A percentile compares a stretch with the other conserved stretches of the same genome.
Conservation (phyloP, 2,329 filamentous ascomycete genomes). For the Phyllosticta paracitricarpa region DNA sequence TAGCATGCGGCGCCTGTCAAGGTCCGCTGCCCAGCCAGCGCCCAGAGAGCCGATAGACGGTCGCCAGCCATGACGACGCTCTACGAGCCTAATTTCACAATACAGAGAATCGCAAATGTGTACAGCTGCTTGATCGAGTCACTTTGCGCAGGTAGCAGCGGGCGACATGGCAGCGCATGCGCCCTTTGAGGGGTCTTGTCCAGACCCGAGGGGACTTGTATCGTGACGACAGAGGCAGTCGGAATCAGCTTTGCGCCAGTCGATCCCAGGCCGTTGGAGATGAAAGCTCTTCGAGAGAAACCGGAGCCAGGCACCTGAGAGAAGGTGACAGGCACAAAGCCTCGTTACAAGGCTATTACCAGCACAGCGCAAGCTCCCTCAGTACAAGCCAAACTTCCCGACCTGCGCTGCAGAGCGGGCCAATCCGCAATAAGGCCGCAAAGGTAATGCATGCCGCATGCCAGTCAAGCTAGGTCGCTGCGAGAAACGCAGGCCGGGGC, state of each 20-base stretch:
- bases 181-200: background rate
- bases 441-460: conserved; percentile 5
- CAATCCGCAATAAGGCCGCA: conserved; percentile 10
- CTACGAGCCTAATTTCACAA: background rate
- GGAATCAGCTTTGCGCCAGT: background rate
- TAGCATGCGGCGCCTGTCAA: background rate
- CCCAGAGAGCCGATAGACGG: background rate
- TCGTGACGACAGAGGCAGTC: background rate
- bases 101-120: background rate
- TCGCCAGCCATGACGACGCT: background rate
- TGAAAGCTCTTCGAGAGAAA: background rate
- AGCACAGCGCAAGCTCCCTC: background rate
- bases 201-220: background rate
- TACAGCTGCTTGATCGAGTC: background rate
- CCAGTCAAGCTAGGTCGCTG: conserved; percentile 12
- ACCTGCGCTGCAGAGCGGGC: conserved; percentile 10
- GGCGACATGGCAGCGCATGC: background rate
- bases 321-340: background rate
- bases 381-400: conserved; percentile 11
- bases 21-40: background rate
- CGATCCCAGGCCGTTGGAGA: background rate
- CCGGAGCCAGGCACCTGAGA: background rate
- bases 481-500: conserved; percentile 11
- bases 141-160: background rate
- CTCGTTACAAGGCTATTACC: background rate